These are phyloP conservation scores for Hylodesmum podocarpum DNA, from an alignment of 306 rosid genomes.

Conservation along the genomic window DNA sequence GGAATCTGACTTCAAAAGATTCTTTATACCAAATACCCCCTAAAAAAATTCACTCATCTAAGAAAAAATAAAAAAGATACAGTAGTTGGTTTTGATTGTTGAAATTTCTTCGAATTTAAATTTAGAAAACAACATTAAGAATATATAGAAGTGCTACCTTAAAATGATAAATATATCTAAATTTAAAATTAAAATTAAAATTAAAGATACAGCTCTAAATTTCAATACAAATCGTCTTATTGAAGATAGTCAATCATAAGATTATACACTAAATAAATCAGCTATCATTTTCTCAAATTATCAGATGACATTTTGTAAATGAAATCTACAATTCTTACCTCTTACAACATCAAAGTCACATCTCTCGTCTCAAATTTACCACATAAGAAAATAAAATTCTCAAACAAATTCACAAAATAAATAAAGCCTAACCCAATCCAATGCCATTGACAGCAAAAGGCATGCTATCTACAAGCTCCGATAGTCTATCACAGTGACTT, in stretches of 20 bases:
- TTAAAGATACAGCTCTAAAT: neutral
- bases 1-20: too few species aligned
- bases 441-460: slow-evolving; percentile 16
- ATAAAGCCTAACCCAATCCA: slow-evolving; percentile 10
- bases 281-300: neutral
- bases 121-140: too few species aligned
- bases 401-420: slow-evolving; percentile 10
- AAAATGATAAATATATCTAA: too few species aligned
- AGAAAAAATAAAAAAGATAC: too few species aligned
- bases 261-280: neutral
- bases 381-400: neutral
- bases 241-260: neutral
- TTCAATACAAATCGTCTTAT: neutral
- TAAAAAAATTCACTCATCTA: too few species aligned
- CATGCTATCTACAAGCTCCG: slow-evolving; percentile 63
- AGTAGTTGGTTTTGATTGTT: too few species aligned
- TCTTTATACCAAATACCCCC: too few species aligned
- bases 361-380: neutral
- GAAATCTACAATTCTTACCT: slow-evolving; percentile 19
- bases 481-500: slow-evolving; percentile 97
- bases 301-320: slow-evolving; percentile 4
- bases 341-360: neutral
- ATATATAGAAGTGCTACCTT: too few species aligned
- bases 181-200: too few species aligned
- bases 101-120: too few species aligned